phyloP scores from a whole-genome alignment of 179 eudicot genomes.

The Nepenthes alata region DNA sequence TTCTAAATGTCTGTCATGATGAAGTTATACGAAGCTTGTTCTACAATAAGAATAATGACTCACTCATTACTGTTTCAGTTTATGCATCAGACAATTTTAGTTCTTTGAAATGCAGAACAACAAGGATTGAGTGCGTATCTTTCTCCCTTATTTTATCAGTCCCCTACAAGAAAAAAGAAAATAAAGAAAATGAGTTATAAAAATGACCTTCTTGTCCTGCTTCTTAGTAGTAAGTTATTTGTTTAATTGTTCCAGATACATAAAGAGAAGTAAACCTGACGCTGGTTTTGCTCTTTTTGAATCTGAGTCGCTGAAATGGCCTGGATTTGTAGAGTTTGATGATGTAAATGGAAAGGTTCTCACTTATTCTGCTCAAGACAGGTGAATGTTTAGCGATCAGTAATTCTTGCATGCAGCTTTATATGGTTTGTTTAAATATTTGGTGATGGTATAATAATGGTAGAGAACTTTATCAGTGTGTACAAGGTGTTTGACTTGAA shows the following conservation, averaged over 20 bases:
- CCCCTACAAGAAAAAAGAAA: background rate
- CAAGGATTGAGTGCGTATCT: slow-evolving; percentile 70
- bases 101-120: slow-evolving; percentile 84
- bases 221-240: slow-evolving; percentile 1
- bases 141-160: background rate
- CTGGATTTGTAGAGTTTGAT: slow-evolving; percentile 95
- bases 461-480: slow-evolving; percentile 31
- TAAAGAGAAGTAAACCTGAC: slow-evolving; percentile 79
- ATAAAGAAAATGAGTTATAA: background rate
- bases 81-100: slow-evolving; percentile 88
- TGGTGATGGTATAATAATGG: slow-evolving; percentile 8
- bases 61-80: slow-evolving; percentile 85
- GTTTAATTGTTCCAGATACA: slow-evolving; percentile 35
- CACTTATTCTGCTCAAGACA: slow-evolving; percentile 90
- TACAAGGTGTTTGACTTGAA: slow-evolving; percentile 94
- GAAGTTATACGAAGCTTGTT: slow-evolving; percentile 86
- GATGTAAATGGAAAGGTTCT: slow-evolving; percentile 94
- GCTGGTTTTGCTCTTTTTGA: slow-evolving; percentile 88
- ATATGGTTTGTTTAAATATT: background rate
- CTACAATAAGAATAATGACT: slow-evolving; percentile 89
- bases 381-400: slow-evolving; percentile 23
- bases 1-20: slow-evolving; percentile 70
- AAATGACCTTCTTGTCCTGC: background rate
- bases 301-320: slow-evolving; percentile 87
- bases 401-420: background rate